Conservation (phyloP, 169 alveolate species). For the Theileria parva region DNA sequence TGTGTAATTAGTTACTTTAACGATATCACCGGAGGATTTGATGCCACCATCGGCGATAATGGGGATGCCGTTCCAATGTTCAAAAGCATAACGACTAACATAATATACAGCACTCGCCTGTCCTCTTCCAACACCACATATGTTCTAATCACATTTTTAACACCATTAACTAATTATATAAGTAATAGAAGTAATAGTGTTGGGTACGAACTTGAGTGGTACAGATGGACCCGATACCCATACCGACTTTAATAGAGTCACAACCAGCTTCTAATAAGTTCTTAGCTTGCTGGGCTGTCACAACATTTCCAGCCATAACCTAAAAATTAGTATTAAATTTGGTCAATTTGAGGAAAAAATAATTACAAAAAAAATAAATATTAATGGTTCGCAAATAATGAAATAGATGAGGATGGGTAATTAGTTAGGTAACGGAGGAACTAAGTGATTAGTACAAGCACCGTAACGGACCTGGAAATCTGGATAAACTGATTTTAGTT, state of each 20-base stretch:
- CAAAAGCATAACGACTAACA: constrained; percentile 84
- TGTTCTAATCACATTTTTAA: constrained; percentile 44
- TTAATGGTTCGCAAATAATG: too few species aligned
- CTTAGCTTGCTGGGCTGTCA: constrained; percentile 88
- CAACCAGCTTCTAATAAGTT: constrained; percentile 84
- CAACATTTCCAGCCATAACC: constrained; percentile 92
- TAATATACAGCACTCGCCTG: constrained; percentile 91
- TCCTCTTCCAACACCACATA: constrained; percentile 89
- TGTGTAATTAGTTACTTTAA: constrained; percentile 66
- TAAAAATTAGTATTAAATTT: constrained; percentile 43
- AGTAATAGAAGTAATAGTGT: not conserved
- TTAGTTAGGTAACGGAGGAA: too few species aligned
- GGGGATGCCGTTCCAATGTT: constrained; percentile 78
- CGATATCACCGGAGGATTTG: constrained; percentile 89
- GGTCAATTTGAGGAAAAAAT: constrained; percentile 18
- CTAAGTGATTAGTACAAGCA: too few species aligned
- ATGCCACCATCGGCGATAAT: constrained; percentile 95
- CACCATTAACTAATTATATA: too few species aligned
- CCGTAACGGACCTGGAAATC: constrained; percentile 24
- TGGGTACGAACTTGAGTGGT: constrained; percentile 82
- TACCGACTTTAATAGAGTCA: constrained; percentile 88
- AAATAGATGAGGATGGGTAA: too few species aligned
- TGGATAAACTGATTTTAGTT: constrained; percentile 83
- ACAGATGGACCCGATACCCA: constrained; percentile 96
- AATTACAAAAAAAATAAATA: constrained; percentile 56